These are phyloP conservation scores for Boletus rex-veris DNA, from an alignment of 768 basidiomycete species.

Conservation along the genomic window DNA sequence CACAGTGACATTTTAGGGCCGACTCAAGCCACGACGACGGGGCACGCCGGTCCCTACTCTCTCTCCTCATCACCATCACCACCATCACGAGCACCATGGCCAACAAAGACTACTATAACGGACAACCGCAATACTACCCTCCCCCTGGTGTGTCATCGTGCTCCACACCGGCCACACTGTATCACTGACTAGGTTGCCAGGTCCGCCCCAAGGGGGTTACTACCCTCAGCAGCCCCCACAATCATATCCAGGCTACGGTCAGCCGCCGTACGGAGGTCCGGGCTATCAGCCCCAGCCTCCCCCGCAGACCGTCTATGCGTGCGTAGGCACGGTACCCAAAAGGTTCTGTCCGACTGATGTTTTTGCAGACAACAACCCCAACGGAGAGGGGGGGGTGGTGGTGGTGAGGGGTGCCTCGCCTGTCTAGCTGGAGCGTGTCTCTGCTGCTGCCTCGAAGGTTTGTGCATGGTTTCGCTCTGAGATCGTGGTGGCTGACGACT, in stretches of 20 bases:
- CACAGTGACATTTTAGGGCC: constrained; percentile 25
- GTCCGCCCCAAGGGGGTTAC: constrained; percentile 61
- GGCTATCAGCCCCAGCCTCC: constrained; percentile 58
- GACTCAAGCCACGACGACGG: constrained; percentile 5
- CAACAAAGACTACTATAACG: constrained; percentile 69
- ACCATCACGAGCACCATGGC: constrained; percentile 45
- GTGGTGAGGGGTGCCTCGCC: constrained; percentile 39
- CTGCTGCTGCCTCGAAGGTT: constrained; percentile 53
- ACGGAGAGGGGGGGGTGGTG: constrained; percentile 34
- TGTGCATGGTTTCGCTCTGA: constrained; percentile 23
- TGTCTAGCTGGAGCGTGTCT: constrained; percentile 47
- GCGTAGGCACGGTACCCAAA: constrained; percentile 26
- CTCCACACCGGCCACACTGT: neutral
- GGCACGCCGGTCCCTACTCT: constrained; percentile 11
- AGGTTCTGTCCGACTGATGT: neutral
- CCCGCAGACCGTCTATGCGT: constrained; percentile 86
- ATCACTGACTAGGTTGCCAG: constrained; percentile 41
- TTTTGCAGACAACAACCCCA: constrained; percentile 39
- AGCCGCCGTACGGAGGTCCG: constrained; percentile 25
- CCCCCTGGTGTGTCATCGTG: constrained; percentile 42
- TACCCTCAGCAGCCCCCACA: constrained; percentile 74
- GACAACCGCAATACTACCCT: constrained; percentile 53
- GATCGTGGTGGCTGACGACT: constrained; percentile 24
- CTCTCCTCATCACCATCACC: constrained; percentile 14
- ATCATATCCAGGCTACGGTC: constrained; percentile 51